Percentiles rank a stretch among this genome's conserved stretches.
Conservation (phyloP, 23 red algal species). For the Chondrus crispus region DNA sequence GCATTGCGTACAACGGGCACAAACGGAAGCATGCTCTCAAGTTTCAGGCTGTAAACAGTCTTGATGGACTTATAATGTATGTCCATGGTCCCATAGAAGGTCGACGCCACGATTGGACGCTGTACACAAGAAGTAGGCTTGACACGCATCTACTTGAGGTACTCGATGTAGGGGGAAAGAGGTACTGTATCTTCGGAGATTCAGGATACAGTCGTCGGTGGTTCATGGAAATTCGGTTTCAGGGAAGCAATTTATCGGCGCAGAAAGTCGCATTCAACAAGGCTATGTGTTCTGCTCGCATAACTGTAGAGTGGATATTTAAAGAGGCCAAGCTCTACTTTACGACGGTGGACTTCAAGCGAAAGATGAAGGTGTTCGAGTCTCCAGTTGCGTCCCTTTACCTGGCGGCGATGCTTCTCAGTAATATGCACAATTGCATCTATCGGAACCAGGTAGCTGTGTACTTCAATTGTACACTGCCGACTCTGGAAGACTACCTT, state of each 20-base stretch:
- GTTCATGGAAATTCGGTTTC: background rate
- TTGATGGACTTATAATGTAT: background rate
- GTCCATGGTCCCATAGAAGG: background rate
- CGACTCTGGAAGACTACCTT: background rate
- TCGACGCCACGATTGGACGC: constrained; percentile 23
- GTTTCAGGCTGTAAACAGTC: background rate
- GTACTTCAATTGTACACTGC: background rate
- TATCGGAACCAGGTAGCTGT: background rate
- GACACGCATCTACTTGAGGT: background rate
- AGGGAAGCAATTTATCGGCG: background rate
- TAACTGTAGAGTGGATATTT: background rate
- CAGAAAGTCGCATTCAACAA: background rate
- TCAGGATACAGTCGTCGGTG: background rate
- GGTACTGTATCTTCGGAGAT: background rate
- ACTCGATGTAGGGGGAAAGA: background rate
- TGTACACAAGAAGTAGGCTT: background rate
- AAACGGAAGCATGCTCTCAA: constrained; percentile 1
- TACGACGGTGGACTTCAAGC: background rate
- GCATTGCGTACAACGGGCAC: constrained; percentile 12
- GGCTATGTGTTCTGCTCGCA: background rate
- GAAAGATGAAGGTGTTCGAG: background rate
- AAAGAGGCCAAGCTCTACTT: background rate
- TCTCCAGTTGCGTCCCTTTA: background rate
- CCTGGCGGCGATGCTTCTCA: background rate
- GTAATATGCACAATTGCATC: background rate